Conservation (phyloP, 768 basidiomycete species). For the Auricularia cornea region DNA sequence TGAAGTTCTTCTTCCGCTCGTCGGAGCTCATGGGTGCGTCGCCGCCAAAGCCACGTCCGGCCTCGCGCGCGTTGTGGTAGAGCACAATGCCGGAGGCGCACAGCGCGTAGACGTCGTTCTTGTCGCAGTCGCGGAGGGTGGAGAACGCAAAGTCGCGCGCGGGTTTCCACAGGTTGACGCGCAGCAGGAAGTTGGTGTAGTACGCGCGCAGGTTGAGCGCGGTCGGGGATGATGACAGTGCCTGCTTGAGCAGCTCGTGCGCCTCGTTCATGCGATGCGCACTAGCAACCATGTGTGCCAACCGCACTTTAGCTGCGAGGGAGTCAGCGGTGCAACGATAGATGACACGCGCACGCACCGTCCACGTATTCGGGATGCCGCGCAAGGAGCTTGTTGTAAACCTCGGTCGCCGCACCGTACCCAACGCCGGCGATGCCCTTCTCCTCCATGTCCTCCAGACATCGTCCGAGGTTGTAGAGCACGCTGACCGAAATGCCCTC, state of each 20-base stretch:
- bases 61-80: conserved; percentile 80
- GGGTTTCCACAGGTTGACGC: conserved; percentile 55
- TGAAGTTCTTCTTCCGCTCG: conserved; percentile 71
- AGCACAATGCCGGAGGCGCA: conserved; percentile 83
- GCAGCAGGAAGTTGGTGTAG: conserved; percentile 89
- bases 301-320: conserved; percentile 77
- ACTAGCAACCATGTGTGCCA: conserved; percentile 68
- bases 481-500: conserved; percentile 76
- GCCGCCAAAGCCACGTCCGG: conserved; percentile 50
- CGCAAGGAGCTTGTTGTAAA: conserved; percentile 79
- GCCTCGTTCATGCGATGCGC: conserved; percentile 72
- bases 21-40: conserved; percentile 23
- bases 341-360: conserved; percentile 43
- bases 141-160: conserved; percentile 87
- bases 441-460: conserved; percentile 81
- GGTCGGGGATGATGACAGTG: conserved; percentile 62
- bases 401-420: conserved; percentile 38
- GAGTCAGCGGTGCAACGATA: not conserved
- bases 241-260: conserved; percentile 84
- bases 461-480: conserved; percentile 85
- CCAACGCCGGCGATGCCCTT: conserved; percentile 42
- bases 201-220: conserved; percentile 87
- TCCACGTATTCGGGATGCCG: conserved; percentile 95
- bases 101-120: conserved; percentile 83
- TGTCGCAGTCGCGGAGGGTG: conserved; percentile 78